These are phyloP conservation scores for Lophium mytilinum DNA, from an alignment of 495 filamentous ascomycete species.

Conservation along the genomic window DNA sequence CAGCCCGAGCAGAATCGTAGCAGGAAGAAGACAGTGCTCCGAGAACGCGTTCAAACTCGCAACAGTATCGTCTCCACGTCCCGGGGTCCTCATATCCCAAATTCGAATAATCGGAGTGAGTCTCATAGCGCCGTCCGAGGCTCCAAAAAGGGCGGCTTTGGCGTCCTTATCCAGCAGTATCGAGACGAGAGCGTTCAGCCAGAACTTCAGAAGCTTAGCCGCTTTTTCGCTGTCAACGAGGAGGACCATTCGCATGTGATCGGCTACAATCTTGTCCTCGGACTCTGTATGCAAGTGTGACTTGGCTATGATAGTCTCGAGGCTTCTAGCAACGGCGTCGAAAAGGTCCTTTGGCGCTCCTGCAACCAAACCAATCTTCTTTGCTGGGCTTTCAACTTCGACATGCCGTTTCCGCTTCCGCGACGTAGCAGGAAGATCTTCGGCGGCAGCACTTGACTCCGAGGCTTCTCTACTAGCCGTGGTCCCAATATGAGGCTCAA, in stretches of 20 bases:
- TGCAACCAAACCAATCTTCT: slow-evolving; percentile 1
- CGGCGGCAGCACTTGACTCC: slow-evolving; percentile 16
- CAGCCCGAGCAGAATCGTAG: slow-evolving; percentile 2
- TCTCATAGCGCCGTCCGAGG: background rate
- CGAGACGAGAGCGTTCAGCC: slow-evolving; percentile 17
- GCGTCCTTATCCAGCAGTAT: slow-evolving; percentile 18
- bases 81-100: slow-evolving; percentile 15
- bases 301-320: slow-evolving; percentile 31
- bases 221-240: slow-evolving; percentile 41
- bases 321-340: slow-evolving; percentile 1
- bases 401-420: slow-evolving; percentile 18
- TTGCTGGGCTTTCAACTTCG: slow-evolving; percentile 4
- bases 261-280: slow-evolving; percentile 36
- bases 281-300: slow-evolving; percentile 25
- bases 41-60: slow-evolving; percentile 19
- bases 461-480: background rate
- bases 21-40: slow-evolving; percentile 16
- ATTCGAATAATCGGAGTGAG: slow-evolving; percentile 15
- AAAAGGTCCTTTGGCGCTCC: slow-evolving; percentile 7
- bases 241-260: slow-evolving; percentile 47
- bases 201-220: slow-evolving; percentile 39
- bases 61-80: background rate
- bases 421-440: slow-evolving; percentile 11
- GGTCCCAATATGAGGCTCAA: background rate
- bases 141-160: slow-evolving; percentile 35